Evolutionary conservation across 352 stramenopile species (phyloP), one percentile per base, ranked within the genome.

Genomic region (Globisporangium middletonii): DNA sequence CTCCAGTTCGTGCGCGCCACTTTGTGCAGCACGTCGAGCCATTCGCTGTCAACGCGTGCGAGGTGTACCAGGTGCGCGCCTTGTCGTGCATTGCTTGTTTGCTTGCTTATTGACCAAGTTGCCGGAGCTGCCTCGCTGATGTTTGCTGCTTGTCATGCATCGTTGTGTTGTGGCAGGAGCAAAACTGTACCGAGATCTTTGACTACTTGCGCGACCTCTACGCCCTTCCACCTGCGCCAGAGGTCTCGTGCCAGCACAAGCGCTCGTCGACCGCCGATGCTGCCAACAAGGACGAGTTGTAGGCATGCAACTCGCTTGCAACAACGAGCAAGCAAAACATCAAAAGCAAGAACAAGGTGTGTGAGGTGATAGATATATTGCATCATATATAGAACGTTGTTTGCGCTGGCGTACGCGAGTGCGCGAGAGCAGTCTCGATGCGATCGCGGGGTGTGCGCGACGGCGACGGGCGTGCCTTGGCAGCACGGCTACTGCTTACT

Each of bases 1-100:
- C 1, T 38, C 7, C 35, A 89, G 79, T 71, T 16, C 76, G 77
- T 41, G 65, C 73, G 19, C 63, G 73, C 12, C 70, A 84, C 43
- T 87, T 89, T 59, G 73, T 89, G 44, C 62, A 78, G 56, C 74
- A 84, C 59, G 72, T 89, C 2, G 79, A 89, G 58, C 79, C 79
- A 4, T 83, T 87, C 44, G 74, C 76, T 7, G 47, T 86, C 33
- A 78, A 79, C 43, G 67, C 73, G 43, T 87, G 79, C 61, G 50
- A 75, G 28, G 60, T 75, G 45, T 76, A 73, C 54, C 57, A 81
- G 59, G 78, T 88, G 65, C n/a, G 71, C 65, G 7, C 6, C 4
- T 15, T 27, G 9, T 46, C 19, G 26, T 13, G n/a, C 41, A 4
- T 19, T 6, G 19, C 2, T 16, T 18, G 9, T 19, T 13, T 23